These are phyloP conservation scores for Trichoderma hamatum DNA, from an alignment of 2,329 filamentous ascomycete species.

Conservation along the genomic window DNA sequence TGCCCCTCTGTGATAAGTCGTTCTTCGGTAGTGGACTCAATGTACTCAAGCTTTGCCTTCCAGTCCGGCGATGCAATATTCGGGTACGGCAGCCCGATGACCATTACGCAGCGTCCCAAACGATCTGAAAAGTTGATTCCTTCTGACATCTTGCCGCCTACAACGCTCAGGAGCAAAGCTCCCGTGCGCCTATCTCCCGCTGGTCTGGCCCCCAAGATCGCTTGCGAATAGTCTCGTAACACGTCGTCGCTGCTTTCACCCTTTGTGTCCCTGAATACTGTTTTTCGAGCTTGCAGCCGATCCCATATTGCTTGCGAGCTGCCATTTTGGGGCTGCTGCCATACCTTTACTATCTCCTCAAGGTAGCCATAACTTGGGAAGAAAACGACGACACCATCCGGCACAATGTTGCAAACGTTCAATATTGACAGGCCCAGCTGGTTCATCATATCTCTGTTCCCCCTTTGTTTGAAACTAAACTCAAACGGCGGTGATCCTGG, in stretches of 20 bases:
- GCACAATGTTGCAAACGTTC: conserved; percentile 72
- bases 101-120: conserved; percentile 84
- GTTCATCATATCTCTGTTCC: conserved; percentile 67
- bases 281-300: conserved; percentile 60
- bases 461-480: conserved; percentile 82
- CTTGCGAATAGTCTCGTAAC: conserved; percentile 70
- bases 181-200: conserved; percentile 50
- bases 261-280: conserved; percentile 62
- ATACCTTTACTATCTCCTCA: conserved; percentile 67
- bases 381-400: conserved; percentile 90
- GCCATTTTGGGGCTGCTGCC: conserved; percentile 51
- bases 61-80: conserved; percentile 89
- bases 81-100: conserved; percentile 91
- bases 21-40: conserved; percentile 63
- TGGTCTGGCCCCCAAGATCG: conserved; percentile 58
- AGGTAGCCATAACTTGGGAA: conserved; percentile 95
- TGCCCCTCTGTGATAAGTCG: conserved; percentile 38
- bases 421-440: conserved; percentile 76
- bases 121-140: conserved; percentile 97
- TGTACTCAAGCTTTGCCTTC: conserved; percentile 88
- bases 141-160: conserved; percentile 93
- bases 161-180: conserved; percentile 83
- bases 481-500: conserved; percentile 64
- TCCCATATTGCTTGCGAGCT: conserved; percentile 57
- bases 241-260: conserved; percentile 66